Evolutionary conservation across 2,329 filamentous ascomycete genomes (phyloP), one percentile per base, ranked within the genome.

Genomic region (Penicillium verrucosum): DNA sequence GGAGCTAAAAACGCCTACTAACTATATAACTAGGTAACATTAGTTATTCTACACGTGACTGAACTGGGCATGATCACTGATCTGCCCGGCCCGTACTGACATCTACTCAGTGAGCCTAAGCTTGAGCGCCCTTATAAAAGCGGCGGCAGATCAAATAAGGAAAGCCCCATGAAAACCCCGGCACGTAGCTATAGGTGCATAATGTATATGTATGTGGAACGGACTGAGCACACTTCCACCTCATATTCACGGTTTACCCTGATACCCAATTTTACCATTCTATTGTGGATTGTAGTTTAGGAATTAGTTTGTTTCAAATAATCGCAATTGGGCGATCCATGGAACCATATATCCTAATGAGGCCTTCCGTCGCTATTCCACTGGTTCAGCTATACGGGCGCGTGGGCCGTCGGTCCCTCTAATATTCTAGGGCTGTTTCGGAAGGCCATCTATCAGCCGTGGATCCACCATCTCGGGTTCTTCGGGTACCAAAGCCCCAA

Each of bases 401-500:
- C 29, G 18, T 36, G 40, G 40, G 49, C 44, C 37, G 21, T 38
- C n/a, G 16, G 46, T 52, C 51, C 36, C 14, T 7, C 5, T 29
- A 11, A 30, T 30, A 5, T 1, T 29, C 29, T 5, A 29, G 10
- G 29, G 30, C 30, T 29, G 21, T 50, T 44, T 38, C 40, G 27
- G 41, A 36, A 49, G 36, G 42, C 45, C 37, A 51, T 57, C 58
- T 51, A 58, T 40, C 42, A 48, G 47, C 51, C 55, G 55, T 37
- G 30, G 44, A 34, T 50, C 45, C 45, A 54, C 52, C 25, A 25
- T 32, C 14, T 54, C 42, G 53, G 45, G 34, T 44, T 27, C 21
- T 7, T 57, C 57, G 45, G 54, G 50, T 43, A 37, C 16, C 16
- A 50, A 58, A 54, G 41, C 50, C 55, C 46, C 48, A 54, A 51